Percentiles rank a stretch among this genome's conserved stretches.
Conservation (phyloP, 2,329 filamentous ascomycete species). For the Byssothecium circinans region DNA sequence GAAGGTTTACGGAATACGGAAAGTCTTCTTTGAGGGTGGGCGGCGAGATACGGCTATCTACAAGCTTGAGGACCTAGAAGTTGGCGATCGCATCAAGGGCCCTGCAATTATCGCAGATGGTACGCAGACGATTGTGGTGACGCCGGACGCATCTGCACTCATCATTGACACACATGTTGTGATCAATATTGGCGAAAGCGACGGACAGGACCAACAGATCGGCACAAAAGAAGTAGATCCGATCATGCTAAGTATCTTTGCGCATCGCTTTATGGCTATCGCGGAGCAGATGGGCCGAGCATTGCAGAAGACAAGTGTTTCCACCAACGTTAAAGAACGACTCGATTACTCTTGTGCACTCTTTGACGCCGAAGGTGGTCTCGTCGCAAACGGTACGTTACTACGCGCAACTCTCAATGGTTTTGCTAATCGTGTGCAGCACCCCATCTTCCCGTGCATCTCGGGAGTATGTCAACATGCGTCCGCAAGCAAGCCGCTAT, state of each 20-base stretch:
- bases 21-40: slow-evolving; percentile 84
- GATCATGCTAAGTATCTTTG: slow-evolving; percentile 76
- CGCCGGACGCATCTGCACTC: slow-evolving; percentile 73
- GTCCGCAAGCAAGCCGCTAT: slow-evolving; percentile 77
- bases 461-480: slow-evolving; percentile 85
- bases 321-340: slow-evolving; percentile 79
- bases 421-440: slow-evolving; percentile 45
- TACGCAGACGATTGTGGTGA: slow-evolving; percentile 89
- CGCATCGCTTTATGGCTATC: slow-evolving; percentile 82
- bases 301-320: slow-evolving; percentile 77
- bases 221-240: slow-evolving; percentile 66
- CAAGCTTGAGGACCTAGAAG: slow-evolving; percentile 71
- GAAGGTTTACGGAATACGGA: slow-evolving; percentile 66
- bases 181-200: slow-evolving; percentile 72
- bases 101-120: slow-evolving; percentile 86
- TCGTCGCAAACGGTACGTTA: slow-evolving; percentile 68
- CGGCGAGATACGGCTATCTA: slow-evolving; percentile 78
- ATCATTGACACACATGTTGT: slow-evolving; percentile 86
- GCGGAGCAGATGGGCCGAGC: slow-evolving; percentile 82
- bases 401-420: background rate
- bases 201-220: slow-evolving; percentile 52
- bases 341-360: slow-evolving; percentile 83
- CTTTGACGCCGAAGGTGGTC: slow-evolving; percentile 73
- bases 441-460: slow-evolving; percentile 77
- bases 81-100: slow-evolving; percentile 73